Percentiles rank a stretch among this genome's conserved stretches.
phyloP scores from a whole-genome alignment of 345 rosid genomes.

The Arabis alpina region DNA sequence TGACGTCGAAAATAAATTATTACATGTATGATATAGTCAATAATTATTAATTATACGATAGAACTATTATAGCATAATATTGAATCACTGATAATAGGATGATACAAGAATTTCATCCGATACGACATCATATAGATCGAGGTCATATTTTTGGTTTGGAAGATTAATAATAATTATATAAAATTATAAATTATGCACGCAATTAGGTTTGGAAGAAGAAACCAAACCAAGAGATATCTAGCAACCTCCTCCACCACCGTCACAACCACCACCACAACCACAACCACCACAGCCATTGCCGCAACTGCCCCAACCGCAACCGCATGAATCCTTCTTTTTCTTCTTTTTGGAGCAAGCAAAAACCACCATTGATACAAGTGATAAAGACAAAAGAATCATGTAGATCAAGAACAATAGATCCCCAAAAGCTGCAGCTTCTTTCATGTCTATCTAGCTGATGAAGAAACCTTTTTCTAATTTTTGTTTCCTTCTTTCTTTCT shows the following conservation, averaged over 20 bases:
- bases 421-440: constrained; percentile 1
- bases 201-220: not conserved
- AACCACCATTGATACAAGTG: constrained; percentile 29
- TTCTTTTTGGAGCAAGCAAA: constrained; percentile 5
- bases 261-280: not conserved
- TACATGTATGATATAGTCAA: not conserved
- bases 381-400: constrained; percentile 29
- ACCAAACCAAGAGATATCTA: constrained; percentile 11
- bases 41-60: not conserved
- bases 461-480: not conserved
- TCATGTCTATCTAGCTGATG: constrained; percentile 17
- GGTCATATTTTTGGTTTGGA: not conserved
- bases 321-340: constrained; percentile 5
- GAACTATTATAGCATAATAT: not conserved
- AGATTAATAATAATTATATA: too few relatives aligned
- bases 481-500: not conserved
- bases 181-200: too few relatives aligned
- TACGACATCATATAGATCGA: not conserved
- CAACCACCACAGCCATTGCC: not conserved
- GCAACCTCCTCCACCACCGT: constrained; percentile 1
- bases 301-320: not conserved
- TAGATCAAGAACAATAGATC: constrained; percentile 27
- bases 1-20: not conserved
- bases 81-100: not conserved
- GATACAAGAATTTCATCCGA: not conserved